These are phyloP conservation scores for Xylariaceae sp. DNA, from an alignment of 2,329 filamentous ascomycete species.

Conservation along the genomic window DNA sequence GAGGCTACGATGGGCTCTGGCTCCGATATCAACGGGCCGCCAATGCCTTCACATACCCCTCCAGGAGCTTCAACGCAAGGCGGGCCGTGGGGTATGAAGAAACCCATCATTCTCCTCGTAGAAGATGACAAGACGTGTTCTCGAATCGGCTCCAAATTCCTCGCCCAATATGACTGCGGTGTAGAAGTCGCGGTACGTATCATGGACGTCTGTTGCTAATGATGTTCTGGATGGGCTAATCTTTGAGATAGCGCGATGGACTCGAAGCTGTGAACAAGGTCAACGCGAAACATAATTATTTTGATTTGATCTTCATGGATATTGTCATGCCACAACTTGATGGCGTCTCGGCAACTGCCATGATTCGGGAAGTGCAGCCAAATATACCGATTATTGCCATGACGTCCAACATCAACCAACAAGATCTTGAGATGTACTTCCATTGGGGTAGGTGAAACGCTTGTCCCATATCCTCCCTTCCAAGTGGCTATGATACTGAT, in stretches of 20 bases:
- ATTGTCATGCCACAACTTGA: constrained; percentile 98
- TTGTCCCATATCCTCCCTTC: neutral
- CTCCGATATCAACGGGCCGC: constrained; percentile 40
- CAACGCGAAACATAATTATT: constrained; percentile 52
- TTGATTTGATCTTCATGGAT: constrained; percentile 80
- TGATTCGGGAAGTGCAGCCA: constrained; percentile 85
- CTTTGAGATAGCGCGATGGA: constrained; percentile 69
- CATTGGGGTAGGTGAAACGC: constrained; percentile 73
- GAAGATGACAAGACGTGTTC: constrained; percentile 76
- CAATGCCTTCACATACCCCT: constrained; percentile 40
- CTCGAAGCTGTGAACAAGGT: constrained; percentile 90
- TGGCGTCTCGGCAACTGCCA: constrained; percentile 89
- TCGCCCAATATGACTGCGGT: constrained; percentile 65
- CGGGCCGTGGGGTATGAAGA: constrained; percentile 60
- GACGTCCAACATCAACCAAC: constrained; percentile 96
- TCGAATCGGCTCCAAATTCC: constrained; percentile 68
- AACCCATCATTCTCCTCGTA: constrained; percentile 84
- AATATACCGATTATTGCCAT: constrained; percentile 92
- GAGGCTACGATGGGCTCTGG: constrained; percentile 46
- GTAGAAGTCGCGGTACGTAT: constrained; percentile 68
- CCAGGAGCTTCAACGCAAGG: constrained; percentile 33
- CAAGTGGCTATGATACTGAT: constrained; percentile 6
- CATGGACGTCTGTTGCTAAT: neutral
- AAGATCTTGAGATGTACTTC: constrained; percentile 97
- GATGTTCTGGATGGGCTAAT: constrained; percentile 24